A percentile compares a stretch with the other conserved stretches of the same genome.
phyloP scores from a whole-genome alignment of 2,329 filamentous ascomycete genomes.

The Cladobotryum protrusum region DNA sequence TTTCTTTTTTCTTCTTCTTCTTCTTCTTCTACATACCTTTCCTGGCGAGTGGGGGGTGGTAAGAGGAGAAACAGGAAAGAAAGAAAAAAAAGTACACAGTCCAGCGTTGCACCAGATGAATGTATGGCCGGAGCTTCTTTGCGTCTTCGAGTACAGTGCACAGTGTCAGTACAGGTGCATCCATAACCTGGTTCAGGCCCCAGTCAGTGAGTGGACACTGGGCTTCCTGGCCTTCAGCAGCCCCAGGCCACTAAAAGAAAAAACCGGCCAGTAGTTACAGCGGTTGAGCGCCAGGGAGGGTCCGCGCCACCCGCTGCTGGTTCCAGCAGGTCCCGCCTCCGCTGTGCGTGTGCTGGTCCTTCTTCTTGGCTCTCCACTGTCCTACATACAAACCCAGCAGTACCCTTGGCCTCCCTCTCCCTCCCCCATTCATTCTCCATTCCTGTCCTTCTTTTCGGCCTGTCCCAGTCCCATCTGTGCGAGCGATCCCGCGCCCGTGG shows the following conservation, averaged over 20 bases:
- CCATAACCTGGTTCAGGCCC: too few relatives aligned
- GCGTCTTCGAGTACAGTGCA: too few relatives aligned
- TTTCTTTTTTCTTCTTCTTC: too few relatives aligned
- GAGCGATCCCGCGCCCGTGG: conserved; percentile 12
- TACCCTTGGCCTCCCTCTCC: conserved; percentile 6
- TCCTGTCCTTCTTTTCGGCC: conserved; percentile 11
- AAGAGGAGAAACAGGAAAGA: too few relatives aligned
- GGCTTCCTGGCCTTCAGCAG: background rate
- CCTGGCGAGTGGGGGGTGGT: too few relatives aligned
- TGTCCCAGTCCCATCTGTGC: conserved; percentile 6
- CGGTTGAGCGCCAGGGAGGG: conserved; percentile 4
- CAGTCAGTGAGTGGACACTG: too few relatives aligned
- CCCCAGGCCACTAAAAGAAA: background rate
- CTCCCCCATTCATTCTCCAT: conserved; percentile 13
- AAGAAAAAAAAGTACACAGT: too few relatives aligned
- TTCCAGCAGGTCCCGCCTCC: conserved; percentile 11
- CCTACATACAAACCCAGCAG: conserved; percentile 16
- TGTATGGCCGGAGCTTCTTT: too few relatives aligned
- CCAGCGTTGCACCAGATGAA: too few relatives aligned
- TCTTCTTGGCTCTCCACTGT: conserved; percentile 11
- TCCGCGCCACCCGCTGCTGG: conserved; percentile 12
- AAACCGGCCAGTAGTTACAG: background rate
- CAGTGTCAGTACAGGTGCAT: too few relatives aligned
- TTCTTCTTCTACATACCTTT: too few relatives aligned
- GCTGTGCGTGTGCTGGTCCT: conserved; percentile 6